Evolutionary conservation across 2,329 filamentous ascomycete species (phyloP).

Genomic region (Trichocomaceae sp.): DNA sequence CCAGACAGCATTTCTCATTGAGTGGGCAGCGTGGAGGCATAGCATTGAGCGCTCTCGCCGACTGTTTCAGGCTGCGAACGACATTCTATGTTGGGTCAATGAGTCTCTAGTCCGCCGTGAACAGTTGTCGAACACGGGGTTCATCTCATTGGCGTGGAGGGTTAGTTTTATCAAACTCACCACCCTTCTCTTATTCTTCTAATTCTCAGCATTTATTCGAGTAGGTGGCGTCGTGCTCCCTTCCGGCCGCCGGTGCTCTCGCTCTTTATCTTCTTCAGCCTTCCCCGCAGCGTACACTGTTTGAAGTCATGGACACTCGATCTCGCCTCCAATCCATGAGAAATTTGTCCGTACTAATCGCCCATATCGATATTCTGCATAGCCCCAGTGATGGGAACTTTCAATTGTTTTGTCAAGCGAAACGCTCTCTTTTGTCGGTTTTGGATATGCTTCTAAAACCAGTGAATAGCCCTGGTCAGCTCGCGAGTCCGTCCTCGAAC

Average conservation of each 20-base stretch:
- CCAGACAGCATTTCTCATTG: neutral
- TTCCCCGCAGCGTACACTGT: neutral
- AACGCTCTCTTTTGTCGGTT: neutral
- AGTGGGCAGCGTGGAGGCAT: neutral
- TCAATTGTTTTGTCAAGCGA: neutral
- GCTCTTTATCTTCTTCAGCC: constrained; percentile 2
- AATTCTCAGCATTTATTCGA: too few relatives aligned
- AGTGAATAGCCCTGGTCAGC: too few relatives aligned
- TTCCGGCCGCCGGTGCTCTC: neutral
- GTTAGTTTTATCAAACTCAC: too few relatives aligned
- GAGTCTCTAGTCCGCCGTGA: neutral
- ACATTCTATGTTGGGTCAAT: constrained; percentile 2
- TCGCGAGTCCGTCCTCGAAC: too few relatives aligned
- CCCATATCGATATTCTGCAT: too few relatives aligned
- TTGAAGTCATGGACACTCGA: neutral
- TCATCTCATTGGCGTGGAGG: neutral
- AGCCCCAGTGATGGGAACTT: too few relatives aligned
- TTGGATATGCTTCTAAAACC: neutral
- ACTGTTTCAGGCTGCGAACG: neutral
- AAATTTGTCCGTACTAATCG: too few relatives aligned
- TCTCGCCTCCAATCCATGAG: neutral
- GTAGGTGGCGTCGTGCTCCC: neutral
- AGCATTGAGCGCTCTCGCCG: neutral
- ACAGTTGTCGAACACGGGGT: neutral
- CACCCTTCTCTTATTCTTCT: too few relatives aligned